phyloP scores from a whole-genome alignment of 106 monocot species.

The Apostasia ramifera region DNA sequence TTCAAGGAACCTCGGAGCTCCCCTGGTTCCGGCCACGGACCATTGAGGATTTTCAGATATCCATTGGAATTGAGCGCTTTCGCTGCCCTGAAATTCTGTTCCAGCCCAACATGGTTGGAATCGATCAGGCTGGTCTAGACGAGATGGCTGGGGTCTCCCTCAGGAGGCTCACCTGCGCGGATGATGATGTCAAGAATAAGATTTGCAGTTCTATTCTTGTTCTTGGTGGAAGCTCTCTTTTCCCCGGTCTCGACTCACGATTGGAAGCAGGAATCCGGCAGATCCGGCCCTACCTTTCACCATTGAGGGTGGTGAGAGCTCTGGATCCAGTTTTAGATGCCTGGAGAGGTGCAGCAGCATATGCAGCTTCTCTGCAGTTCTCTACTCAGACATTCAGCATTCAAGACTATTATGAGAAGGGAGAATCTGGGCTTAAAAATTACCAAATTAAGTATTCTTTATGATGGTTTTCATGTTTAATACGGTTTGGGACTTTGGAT shows the following conservation, averaged over 20 bases:
- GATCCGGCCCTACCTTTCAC: constrained; percentile 62
- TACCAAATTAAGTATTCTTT: constrained; percentile 56
- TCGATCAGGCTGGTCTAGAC: constrained; percentile 81
- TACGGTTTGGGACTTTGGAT: no score
- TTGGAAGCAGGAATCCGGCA: constrained; percentile 65
- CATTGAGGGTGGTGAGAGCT: constrained; percentile 53
- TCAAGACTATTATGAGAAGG: constrained; percentile 83
- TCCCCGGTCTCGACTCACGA: constrained; percentile 61
- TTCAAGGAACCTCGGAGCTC: constrained; percentile 25
- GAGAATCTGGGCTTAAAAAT: constrained; percentile 50
- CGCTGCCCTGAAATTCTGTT: constrained; percentile 86
- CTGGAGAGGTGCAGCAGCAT: constrained; percentile 83
- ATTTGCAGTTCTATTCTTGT: constrained; percentile 65
- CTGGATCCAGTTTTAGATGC: constrained; percentile 74
- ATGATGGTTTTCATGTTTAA: constrained; percentile 11
- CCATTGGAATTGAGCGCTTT: constrained; percentile 74
- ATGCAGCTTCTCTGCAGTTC: constrained; percentile 45
- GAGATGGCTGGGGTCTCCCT: constrained; percentile 75
- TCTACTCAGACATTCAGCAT: constrained; percentile 57
- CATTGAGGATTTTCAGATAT: constrained; percentile 66
- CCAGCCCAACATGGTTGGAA: constrained; percentile 78
- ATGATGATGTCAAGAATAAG: constrained; percentile 30
- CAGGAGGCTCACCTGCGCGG: constrained; percentile 27
- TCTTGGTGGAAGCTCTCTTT: constrained; percentile 72
- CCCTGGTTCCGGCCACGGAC: constrained; percentile 29